phyloP scores from a whole-genome alignment of 148 eudicot genomes.

The Agrostemma githago region DNA sequence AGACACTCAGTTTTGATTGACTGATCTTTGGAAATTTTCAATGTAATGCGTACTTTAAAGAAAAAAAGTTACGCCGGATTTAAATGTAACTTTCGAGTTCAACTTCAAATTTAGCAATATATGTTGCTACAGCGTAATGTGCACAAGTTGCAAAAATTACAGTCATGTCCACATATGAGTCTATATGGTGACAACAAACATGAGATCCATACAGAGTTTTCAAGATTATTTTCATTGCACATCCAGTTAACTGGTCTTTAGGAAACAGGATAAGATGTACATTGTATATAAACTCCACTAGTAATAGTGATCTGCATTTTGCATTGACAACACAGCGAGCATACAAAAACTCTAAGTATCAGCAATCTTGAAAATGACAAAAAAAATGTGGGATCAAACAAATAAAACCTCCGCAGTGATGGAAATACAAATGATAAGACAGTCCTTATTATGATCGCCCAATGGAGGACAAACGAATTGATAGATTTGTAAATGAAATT shows the following conservation, averaged over 20 bases:
- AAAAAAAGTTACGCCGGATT: neutral
- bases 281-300: too few species aligned
- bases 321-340: neutral
- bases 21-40: neutral
- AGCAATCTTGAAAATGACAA: slow-evolving; percentile 1
- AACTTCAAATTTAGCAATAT: too few species aligned
- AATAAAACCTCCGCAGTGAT: neutral
- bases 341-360: neutral
- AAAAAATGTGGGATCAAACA: neutral
- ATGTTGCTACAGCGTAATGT: too few species aligned
- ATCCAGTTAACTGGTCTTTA: neutral
- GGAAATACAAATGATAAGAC: neutral
- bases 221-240: neutral
- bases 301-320: neutral
- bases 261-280: neutral
- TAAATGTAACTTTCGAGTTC: too few species aligned
- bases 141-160: too few species aligned
- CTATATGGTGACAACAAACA: neutral
- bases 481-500: neutral
- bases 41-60: neutral
- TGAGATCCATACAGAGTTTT: neutral
- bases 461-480: neutral
- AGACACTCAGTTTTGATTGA: neutral
- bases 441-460: neutral
- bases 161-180: too few species aligned